A percentile compares a stretch with the other conserved stretches of the same genome.
Conservation (phyloP, 2,329 filamentous ascomycete genomes). For the Calonectria pseudoturangicola region DNA sequence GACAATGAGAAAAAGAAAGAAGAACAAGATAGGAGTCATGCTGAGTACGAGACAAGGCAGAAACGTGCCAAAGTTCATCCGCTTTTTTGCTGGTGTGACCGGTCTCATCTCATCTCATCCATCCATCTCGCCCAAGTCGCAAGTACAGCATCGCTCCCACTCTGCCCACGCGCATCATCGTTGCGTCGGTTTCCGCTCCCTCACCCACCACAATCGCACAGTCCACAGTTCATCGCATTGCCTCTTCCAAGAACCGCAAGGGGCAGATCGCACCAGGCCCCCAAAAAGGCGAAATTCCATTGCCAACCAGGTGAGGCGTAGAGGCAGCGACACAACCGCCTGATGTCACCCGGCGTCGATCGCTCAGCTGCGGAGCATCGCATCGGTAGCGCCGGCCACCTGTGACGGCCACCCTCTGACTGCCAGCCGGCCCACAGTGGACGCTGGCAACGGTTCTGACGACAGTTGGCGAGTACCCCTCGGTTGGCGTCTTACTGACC, state of each 20-base stretch:
- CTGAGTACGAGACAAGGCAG: neutral
- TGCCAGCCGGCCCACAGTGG: slow-evolving; percentile 35
- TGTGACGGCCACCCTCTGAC: slow-evolving; percentile 31
- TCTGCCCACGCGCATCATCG: slow-evolving; percentile 4
- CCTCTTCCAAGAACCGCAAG: slow-evolving; percentile 15
- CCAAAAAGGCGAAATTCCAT: slow-evolving; percentile 20
- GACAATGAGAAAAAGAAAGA: neutral
- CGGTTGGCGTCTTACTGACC: neutral
- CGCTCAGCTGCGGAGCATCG: slow-evolving; percentile 34
- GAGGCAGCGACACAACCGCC: slow-evolving; percentile 28
- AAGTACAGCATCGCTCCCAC: slow-evolving; percentile 12
- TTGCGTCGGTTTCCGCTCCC: neutral
- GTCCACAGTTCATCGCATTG: slow-evolving; percentile 11
- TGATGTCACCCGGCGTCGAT: slow-evolving; percentile 45
- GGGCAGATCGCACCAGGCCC: neutral
- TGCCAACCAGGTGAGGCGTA: slow-evolving; percentile 5
- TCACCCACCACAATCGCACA: neutral
- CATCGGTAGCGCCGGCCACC: slow-evolving; percentile 42
- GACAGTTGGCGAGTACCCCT: slow-evolving; percentile 27
- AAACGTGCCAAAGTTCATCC: slow-evolving; percentile 21
- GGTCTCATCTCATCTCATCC: slow-evolving; percentile 42
- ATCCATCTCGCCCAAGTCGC: slow-evolving; percentile 13
- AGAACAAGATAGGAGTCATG: neutral
- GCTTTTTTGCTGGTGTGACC: slow-evolving; percentile 22
- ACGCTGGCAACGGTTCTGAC: slow-evolving; percentile 37